Evolutionary conservation across 148 eudicot species (phyloP), one percentile per base, ranked within the genome.

Genomic region (Rhododendron mucronatum): DNA sequence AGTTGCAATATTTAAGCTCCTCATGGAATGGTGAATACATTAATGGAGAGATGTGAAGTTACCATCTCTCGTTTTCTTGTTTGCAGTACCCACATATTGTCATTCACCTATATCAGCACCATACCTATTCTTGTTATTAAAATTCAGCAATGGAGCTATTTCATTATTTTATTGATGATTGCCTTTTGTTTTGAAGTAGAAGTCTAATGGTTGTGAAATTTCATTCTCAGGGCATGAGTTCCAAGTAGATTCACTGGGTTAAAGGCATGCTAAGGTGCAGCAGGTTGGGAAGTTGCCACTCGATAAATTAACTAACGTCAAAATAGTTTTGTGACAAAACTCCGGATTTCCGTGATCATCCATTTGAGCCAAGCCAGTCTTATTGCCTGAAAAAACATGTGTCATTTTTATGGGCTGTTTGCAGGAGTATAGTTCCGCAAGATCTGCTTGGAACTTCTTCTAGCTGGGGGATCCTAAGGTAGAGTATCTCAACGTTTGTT

Each of bases 391-490:
- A 89, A 93, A 67, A 89, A 90, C 89, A 96, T 75, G 96, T 88
- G 45, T 93, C 97, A 20, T 95, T 91, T 88, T 83, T 95, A 83
- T 96, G 98, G 99, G 98, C 98, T 83, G 94, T 90, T 82, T 95
- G 98, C 86, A 93, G 94, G 84, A 93, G 83, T 86, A 89, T 95
- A 63, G 86, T 94, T 65, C 35, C 35, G 35, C 1, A 33, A 33
- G 35, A 89, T 80, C 84, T 33, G 35, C 35, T 96, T 69, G 98
- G 98, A 50, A 67, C 41, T 48, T 85, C 93, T 69, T 93, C 92
- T 74, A 89, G 87, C 90, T 89, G 92, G 91, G 93, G 96, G 92
- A 83, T 81, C 77, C 77, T 96, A 84, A 88, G 92, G 35, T 33
- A 33, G 35, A 33, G 35, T 33, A 33, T 33, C 35, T 33, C 35